Percentiles rank a stretch among this genome's conserved stretches.
phyloP scores from a whole-genome alignment of 2,329 filamentous ascomycete species.

The Neoascochyta sp. region DNA sequence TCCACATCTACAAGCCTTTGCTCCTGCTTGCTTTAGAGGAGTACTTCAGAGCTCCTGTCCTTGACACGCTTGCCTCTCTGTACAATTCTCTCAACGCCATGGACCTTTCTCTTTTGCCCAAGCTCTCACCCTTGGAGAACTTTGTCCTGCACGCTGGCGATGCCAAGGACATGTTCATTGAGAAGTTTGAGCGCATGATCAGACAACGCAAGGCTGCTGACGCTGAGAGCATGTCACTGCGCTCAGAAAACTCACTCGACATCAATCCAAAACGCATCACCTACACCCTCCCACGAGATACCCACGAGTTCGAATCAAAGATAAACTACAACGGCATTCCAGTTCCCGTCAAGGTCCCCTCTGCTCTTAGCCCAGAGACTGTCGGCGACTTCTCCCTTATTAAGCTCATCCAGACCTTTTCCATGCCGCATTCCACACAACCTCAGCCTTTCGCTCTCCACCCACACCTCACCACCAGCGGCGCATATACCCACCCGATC shows the following conservation, averaged over 20 bases:
- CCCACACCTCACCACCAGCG: slow-evolving; percentile 88
- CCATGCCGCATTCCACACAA: slow-evolving; percentile 72
- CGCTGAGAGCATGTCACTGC: slow-evolving; percentile 34
- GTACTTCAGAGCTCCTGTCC: slow-evolving; percentile 88
- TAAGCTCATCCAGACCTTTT: slow-evolving; percentile 95
- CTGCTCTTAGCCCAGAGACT: slow-evolving; percentile 88
- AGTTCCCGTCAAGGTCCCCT: slow-evolving; percentile 93
- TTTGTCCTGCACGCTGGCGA: slow-evolving; percentile 85
- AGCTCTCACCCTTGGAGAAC: slow-evolving; percentile 75
- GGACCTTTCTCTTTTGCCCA: slow-evolving; percentile 92
- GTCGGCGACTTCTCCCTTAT: slow-evolving; percentile 97
- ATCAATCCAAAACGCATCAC: slow-evolving; percentile 51
- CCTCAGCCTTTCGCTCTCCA: slow-evolving; percentile 83
- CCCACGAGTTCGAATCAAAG: slow-evolving; percentile 94
- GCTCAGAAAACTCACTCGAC: slow-evolving; percentile 38
- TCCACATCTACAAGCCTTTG: slow-evolving; percentile 98
- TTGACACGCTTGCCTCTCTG: slow-evolving; percentile 81
- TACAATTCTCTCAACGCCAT: slow-evolving; percentile 94
- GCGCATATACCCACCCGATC: slow-evolving; percentile 84
- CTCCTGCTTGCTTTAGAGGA: slow-evolving; percentile 88
- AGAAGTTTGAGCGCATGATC: slow-evolving; percentile 96
- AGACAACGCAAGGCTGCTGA: slow-evolving; percentile 73
- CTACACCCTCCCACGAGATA: slow-evolving; percentile 83
- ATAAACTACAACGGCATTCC: slow-evolving; percentile 96
- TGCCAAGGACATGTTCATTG: slow-evolving; percentile 92